These are phyloP conservation scores for Fusarium avenaceum DNA, from an alignment of 2,329 filamentous ascomycete genomes.

Conservation along the genomic window DNA sequence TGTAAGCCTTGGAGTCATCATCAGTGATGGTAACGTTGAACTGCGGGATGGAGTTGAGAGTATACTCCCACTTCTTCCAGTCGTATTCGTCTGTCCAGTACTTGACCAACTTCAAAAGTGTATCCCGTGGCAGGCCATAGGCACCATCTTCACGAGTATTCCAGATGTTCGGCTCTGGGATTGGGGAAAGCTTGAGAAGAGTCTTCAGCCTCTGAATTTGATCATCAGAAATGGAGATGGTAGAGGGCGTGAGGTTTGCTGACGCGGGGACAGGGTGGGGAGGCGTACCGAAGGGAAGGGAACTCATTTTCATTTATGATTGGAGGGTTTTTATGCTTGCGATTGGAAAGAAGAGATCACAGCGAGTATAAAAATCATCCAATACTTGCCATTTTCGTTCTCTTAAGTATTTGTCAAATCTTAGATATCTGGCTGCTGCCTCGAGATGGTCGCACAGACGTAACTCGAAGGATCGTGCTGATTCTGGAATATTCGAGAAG, in stretches of 20 bases:
- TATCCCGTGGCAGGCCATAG: constrained; percentile 1
- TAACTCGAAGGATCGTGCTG: neutral
- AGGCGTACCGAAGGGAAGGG: neutral
- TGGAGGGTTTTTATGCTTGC: neutral
- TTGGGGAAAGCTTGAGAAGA: constrained; percentile 14
- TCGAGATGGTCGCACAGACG: neutral
- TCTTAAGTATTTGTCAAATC: neutral
- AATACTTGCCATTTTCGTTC: neutral
- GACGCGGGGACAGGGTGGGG: constrained; percentile 10
- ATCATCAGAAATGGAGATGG: constrained; percentile 4
- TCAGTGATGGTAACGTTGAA: constrained; percentile 26
- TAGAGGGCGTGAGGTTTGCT: constrained; percentile 26
- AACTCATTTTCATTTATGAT: neutral
- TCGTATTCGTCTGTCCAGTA: constrained; percentile 18
- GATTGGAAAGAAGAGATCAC: neutral
- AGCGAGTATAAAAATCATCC: neutral
- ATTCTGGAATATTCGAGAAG: neutral
- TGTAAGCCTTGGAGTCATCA: constrained; percentile 17
- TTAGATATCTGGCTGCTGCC: neutral
- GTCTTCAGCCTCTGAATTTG: constrained; percentile 15
- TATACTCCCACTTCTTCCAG: constrained; percentile 36
- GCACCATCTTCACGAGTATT: neutral
- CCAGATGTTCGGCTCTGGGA: constrained; percentile 9
- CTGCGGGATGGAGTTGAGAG: constrained; percentile 33
- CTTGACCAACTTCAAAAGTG: neutral